These are phyloP conservation scores for Fusarium cicatricum DNA, from an alignment of 2,329 filamentous ascomycete species.

Conservation along the genomic window DNA sequence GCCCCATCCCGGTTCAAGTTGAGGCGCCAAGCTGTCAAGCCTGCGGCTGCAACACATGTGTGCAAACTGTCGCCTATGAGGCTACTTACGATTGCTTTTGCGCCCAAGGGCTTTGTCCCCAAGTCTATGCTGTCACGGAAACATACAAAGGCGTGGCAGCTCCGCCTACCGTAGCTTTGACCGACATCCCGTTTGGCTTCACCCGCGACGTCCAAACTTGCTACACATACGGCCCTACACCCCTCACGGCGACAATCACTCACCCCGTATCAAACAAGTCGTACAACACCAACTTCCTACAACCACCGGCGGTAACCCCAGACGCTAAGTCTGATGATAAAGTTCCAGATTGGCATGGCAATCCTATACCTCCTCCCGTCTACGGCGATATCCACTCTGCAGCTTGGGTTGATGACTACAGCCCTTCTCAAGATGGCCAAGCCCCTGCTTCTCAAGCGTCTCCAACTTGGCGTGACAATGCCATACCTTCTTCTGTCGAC, in stretches of 20 bases:
- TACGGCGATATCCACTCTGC: too few relatives aligned
- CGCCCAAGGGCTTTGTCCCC: slow-evolving; percentile 17
- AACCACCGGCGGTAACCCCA: too few relatives aligned
- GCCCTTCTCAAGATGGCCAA: too few relatives aligned
- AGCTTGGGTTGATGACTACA: too few relatives aligned
- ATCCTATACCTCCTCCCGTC: too few relatives aligned
- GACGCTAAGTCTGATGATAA: too few relatives aligned
- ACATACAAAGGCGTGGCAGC: slow-evolving; percentile 21
- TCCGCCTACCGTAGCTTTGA: slow-evolving; percentile 10
- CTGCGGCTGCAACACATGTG: slow-evolving; percentile 25
- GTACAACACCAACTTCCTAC: slow-evolving; percentile 25
- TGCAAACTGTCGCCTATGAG: slow-evolving; percentile 20
- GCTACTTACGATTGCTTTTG: slow-evolving; percentile 20
- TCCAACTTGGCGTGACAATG: too few relatives aligned
- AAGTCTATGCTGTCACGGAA: slow-evolving; percentile 26
- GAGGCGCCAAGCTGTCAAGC: slow-evolving; percentile 25
- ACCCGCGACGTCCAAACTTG: slow-evolving; percentile 29
- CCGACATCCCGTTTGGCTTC: slow-evolving; percentile 21
- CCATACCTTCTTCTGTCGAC: too few relatives aligned
- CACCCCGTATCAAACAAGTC: slow-evolving; percentile 15
- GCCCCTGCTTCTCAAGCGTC: too few relatives aligned
- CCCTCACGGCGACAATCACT: slow-evolving; percentile 27
- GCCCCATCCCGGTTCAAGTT: slow-evolving; percentile 17
- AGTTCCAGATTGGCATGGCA: too few relatives aligned
- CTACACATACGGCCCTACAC: slow-evolving; percentile 15